A percentile compares a stretch with the other conserved stretches of the same genome.
phyloP scores from a whole-genome alignment of 176 grass and related monocot genomes.

The Coix lacrymajobi region DNA sequence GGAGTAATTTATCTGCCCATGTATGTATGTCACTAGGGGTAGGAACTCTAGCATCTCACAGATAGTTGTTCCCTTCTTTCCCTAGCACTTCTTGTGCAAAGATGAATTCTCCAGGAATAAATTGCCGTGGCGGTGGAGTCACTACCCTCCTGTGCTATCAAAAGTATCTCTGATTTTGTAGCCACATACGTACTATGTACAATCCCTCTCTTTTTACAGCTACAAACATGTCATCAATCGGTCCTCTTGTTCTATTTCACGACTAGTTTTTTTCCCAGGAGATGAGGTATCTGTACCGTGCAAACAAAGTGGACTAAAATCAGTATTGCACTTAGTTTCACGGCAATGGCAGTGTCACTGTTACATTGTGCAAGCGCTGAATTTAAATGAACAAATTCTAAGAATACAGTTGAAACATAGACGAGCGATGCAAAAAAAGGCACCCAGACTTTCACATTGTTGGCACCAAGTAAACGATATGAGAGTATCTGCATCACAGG shows the following conservation, averaged over 20 bases:
- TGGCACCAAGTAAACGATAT: not conserved
- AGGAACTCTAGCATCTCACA: not conserved
- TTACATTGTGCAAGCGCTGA: no score
- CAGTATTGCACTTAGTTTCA: not conserved
- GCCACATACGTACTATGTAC: no score
- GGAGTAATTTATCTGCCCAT: slow-evolving; percentile 7
- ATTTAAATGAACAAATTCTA: not conserved
- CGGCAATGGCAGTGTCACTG: no score
- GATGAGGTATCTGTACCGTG: not conserved
- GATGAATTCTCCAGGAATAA: slow-evolving; percentile 25
- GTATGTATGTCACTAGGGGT: not conserved
- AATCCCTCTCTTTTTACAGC: not conserved
- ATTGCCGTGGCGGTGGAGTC: not conserved
- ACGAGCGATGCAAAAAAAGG: no score
- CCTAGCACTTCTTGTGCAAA: not conserved
- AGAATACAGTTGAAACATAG: not conserved
- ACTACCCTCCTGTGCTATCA: no score
- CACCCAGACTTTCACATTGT: not conserved
- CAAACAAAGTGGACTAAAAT: not conserved
- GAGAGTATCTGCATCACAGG: not conserved
- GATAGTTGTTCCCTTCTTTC: not conserved
- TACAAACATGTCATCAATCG: not conserved
- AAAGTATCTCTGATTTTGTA: not conserved
- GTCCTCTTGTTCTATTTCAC: no score
- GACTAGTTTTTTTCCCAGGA: no score